Conservation (phyloP, 1,284 basidiomycete species). For the Retiboletus flavoniger region DNA sequence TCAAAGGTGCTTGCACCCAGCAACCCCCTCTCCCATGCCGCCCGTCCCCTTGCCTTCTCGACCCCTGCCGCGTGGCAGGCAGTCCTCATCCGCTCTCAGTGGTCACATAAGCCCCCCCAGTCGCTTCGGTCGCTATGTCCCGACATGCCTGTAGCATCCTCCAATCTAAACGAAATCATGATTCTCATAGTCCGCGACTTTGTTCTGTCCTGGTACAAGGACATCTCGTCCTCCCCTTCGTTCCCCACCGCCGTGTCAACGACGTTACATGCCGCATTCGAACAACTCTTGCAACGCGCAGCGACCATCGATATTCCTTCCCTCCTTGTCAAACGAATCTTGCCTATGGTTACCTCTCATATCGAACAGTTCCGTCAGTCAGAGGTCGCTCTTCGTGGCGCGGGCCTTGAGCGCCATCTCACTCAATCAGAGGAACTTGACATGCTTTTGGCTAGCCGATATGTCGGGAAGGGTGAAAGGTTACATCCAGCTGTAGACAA, state of each 20-base stretch:
- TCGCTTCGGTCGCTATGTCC: constrained; percentile 61
- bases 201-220: constrained; percentile 81
- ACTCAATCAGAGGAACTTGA: constrained; percentile 88
- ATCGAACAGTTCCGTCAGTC: constrained; percentile 90
- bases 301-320: constrained; percentile 70
- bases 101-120: constrained; percentile 71
- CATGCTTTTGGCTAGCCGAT: constrained; percentile 76
- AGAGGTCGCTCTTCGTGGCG: constrained; percentile 78
- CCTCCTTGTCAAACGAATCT: constrained; percentile 77
- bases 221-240: constrained; percentile 79
- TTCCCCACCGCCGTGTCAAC: constrained; percentile 85
- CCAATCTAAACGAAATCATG: constrained; percentile 73
- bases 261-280: constrained; percentile 68
- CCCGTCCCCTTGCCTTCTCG: constrained; percentile 76
- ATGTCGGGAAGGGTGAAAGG: constrained; percentile 60
- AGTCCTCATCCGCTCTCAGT: constrained; percentile 77
- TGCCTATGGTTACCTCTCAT: constrained; percentile 87
- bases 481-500: constrained; percentile 82
- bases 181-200: constrained; percentile 81
- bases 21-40: constrained; percentile 48
- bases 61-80: constrained; percentile 91
- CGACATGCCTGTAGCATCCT: constrained; percentile 60
- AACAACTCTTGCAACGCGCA: constrained; percentile 55
- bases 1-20: constrained; percentile 33
- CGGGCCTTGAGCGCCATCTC: constrained; percentile 69